Conservation (phyloP, 331 rosid species). For the Acacia concinna region DNA sequence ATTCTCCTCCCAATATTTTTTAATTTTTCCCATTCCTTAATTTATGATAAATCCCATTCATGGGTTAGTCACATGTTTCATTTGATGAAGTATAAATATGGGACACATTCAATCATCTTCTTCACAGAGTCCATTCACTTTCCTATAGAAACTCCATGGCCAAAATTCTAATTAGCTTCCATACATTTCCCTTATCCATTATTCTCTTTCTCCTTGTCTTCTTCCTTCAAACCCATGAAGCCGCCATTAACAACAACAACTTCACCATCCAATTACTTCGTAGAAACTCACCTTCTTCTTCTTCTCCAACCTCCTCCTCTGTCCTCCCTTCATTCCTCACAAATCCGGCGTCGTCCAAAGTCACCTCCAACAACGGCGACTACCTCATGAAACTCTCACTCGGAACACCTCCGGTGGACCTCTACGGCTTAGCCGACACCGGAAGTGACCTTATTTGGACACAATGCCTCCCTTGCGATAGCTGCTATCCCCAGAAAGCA, state of each 20-base stretch:
- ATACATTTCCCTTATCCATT: constrained; percentile 1
- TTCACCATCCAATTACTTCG: constrained; percentile 35
- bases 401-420: constrained; percentile 52
- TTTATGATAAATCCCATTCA: not conserved
- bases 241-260: constrained; percentile 1
- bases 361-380: constrained; percentile 46
- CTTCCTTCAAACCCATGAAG: constrained; percentile 33
- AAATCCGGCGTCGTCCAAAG: constrained; percentile 28
- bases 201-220: constrained; percentile 2
- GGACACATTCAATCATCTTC: not conserved
- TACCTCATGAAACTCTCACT: constrained; percentile 53
- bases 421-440: constrained; percentile 55
- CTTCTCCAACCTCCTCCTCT: not conserved
- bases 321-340: constrained; percentile 18
- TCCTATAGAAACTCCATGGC: constrained; percentile 32
- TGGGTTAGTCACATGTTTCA: constrained; percentile 1
- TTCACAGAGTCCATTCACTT: constrained; percentile 21
- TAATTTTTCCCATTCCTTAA: too few relatives aligned
- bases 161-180: constrained; percentile 30
- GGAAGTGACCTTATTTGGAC: constrained; percentile 59
- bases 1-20: too few relatives aligned
- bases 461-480: constrained; percentile 52
- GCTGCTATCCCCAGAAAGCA: constrained; percentile 46
- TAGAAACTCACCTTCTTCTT: constrained; percentile 17
- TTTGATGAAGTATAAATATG: not conserved